Evolutionary conservation across 2,329 filamentous ascomycete genomes (phyloP), one percentile per base, ranked within the genome.

Genomic region (Aspergillus melleus): DNA sequence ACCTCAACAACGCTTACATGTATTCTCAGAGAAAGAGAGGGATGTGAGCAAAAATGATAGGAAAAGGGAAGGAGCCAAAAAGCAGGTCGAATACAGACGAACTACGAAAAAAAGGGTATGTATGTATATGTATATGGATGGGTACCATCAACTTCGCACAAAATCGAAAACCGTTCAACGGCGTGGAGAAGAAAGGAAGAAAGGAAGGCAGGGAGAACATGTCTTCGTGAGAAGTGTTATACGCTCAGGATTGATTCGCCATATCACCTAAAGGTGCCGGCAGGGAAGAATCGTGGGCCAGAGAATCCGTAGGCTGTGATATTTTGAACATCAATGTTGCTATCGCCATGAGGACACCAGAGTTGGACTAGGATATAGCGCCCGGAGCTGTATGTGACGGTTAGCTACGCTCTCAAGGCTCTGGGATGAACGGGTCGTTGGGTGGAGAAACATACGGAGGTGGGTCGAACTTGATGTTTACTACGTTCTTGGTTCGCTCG

Each of bases 261-360:
- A 8, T 9, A 42, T 42, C 56, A 90, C 63, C 85, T 80, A 66
- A 89, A 71, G 49, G 89, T 83, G 29, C 88, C 77, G 2, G 88
- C 85, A 8, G 91, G 91, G 70, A 96, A 95, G 74, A 88, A 96
- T 61, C 93, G 85, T 10, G 91, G 90, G 4, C 94, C 94, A 0
- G 91, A 90, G 76, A 88, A 97, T 0, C 94, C 94, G 69, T 90
- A 88, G 1, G 88, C 90, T 59, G 92, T 84, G 24, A 97, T 88
- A 50, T 89, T 91, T 74, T 96, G 90, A 44, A 98, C 92, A 71
- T 96, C 92, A 64, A 97, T 96, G 69, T 96, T 96, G 4, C 85
- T 82, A 52, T 88, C 86, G 26, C 86, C 84, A 60, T 86, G 85
- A 2, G 90, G 90, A 68, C 88, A 92, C 90, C 92, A 97, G 74